A percentile compares a stretch with the other conserved stretches of the same genome.
phyloP scores from a whole-genome alignment of 768 basidiomycete genomes.

The Myochromella boudieri region DNA sequence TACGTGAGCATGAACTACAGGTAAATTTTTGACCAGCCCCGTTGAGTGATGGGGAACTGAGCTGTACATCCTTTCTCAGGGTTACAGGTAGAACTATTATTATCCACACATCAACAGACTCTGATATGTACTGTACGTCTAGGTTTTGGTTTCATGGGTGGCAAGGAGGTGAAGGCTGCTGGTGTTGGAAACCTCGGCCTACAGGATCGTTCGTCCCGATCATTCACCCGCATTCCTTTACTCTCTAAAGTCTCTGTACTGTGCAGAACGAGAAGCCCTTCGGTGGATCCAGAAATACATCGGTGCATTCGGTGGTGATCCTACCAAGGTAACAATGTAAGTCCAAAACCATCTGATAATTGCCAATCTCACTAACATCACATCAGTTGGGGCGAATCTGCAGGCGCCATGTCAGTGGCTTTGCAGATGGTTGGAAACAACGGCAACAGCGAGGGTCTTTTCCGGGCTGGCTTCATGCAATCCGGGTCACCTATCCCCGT shows the following conservation, averaged over 20 bases:
- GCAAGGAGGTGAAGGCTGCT: constrained; percentile 50
- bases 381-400: constrained; percentile 51
- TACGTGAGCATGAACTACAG: constrained; percentile 56
- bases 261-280: constrained; percentile 54
- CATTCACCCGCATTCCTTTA: background rate
- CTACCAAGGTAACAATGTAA: constrained; percentile 48
- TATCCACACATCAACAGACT: background rate
- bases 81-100: constrained; percentile 5
- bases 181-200: constrained; percentile 66
- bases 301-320: constrained; percentile 62
- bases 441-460: constrained; percentile 44
- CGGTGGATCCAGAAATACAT: constrained; percentile 72
- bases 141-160: constrained; percentile 47
- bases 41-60: constrained; percentile 1
- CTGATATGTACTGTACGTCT: background rate
- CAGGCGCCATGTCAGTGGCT: constrained; percentile 53
- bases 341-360: constrained; percentile 32
- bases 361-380: background rate
- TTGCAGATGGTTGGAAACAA: constrained; percentile 48
- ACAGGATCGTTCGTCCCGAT: constrained; percentile 56
- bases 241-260: background rate
- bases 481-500: constrained; percentile 46
- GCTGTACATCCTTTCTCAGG: background rate
- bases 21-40: constrained; percentile 16
- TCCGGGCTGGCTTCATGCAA: constrained; percentile 51